Evolutionary conservation across 148 eudicot species (phyloP), one percentile per base, ranked within the genome.

Genomic region (Rhododendron williamsianum): DNA sequence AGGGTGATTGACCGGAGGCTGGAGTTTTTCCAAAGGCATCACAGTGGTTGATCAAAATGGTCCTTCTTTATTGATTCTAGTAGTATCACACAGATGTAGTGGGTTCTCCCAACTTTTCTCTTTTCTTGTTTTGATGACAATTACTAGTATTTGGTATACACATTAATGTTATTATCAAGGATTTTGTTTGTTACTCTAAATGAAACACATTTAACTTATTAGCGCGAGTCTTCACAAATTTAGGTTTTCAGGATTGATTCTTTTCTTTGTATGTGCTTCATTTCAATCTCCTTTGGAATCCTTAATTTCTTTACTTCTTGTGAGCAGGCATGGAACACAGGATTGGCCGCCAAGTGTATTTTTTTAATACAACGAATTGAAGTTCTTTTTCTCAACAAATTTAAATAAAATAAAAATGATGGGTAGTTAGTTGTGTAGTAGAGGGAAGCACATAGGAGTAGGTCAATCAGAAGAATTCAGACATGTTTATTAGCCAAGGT

Each of bases 41-140:
- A 63, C 16, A 27, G 33, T 69, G 35, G 36, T 69, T 69, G 74
- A 41, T 41, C 45, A 25, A 69, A 11, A 10, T 69, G 36, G 36
- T 27, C 3, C 18, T 27, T 69, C 36, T 27, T 25, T 10, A 25
- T 25, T 69, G 73, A 25, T 25, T 69, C 6, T 69, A 3, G 36
- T 69, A 3, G 36, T 0, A 10, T 69, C 74, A 69, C 36, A 27
- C 74, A 69, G 16, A 63, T 2, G 6, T 4, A 56, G 21, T 56
- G 60, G 58, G 21, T 46, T 46, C 49, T 46, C 49, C 49, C 49
- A 54, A 54, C 11, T 2, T 63, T 63, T n/a, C 11, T n/a, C 9
- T 63, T 63, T 63, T n/a, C 69, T 63, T 63, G 27, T 23, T 21
- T 63, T 63, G 80, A 78, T 91, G 89, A 86, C 25, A 18, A 5